phyloP scores from a whole-genome alignment of 2,329 filamentous ascomycete genomes.

The Xylaria sp. region DNA sequence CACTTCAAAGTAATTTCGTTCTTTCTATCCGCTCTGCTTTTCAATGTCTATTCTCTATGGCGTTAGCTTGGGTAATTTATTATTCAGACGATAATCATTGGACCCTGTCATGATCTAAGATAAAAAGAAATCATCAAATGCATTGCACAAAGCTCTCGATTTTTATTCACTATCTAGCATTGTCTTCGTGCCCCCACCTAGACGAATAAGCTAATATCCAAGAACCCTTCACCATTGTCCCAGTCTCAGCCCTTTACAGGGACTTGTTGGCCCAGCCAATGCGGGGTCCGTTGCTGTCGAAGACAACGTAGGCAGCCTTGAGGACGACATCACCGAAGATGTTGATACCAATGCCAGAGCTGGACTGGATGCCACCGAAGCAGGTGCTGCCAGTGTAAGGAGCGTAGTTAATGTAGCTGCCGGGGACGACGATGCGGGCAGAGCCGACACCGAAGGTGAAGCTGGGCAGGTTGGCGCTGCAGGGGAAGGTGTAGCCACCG shows the following conservation, averaged over 20 bases:
- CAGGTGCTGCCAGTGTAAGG: slow-evolving; percentile 58
- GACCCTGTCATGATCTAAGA: background rate
- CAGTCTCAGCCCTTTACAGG: slow-evolving; percentile 12
- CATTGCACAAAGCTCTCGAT: background rate
- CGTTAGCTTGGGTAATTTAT: background rate
- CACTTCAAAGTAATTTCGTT: background rate
- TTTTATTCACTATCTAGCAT: slow-evolving; percentile 2
- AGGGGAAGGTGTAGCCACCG: slow-evolving; percentile 65
- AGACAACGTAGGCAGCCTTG: slow-evolving; percentile 72
- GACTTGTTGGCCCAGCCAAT: slow-evolving; percentile 57
- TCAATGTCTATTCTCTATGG: background rate
- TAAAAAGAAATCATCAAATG: background rate
- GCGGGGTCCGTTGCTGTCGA: slow-evolving; percentile 57
- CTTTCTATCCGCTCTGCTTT: background rate
- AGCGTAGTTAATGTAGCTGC: slow-evolving; percentile 61
- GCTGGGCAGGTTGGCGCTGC: slow-evolving; percentile 58
- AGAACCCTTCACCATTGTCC: background rate
- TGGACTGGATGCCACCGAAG: slow-evolving; percentile 72
- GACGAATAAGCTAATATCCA: slow-evolving; percentile 4
- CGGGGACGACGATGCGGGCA: slow-evolving; percentile 61
- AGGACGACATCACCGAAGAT: slow-evolving; percentile 75
- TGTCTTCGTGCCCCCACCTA: background rate
- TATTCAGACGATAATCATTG: background rate
- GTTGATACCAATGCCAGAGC: slow-evolving; percentile 54
- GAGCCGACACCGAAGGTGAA: slow-evolving; percentile 63